These are phyloP conservation scores for Heliosperma pusillum DNA, from an alignment of 148 eudicot species.

Conservation along the genomic window DNA sequence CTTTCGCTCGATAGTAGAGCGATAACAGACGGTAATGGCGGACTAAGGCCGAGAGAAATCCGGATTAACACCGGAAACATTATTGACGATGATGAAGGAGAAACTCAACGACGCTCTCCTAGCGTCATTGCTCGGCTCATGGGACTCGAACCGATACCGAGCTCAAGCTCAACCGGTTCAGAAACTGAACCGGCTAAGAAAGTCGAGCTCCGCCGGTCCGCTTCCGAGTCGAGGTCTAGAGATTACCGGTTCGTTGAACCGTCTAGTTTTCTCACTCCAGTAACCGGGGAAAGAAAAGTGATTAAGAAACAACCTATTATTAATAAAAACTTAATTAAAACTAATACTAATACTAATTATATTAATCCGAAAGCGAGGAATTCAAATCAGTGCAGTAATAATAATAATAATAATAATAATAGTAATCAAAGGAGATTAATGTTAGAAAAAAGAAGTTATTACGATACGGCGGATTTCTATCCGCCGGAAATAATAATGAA, in stretches of 20 bases:
- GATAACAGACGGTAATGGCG: slow-evolving; percentile 60
- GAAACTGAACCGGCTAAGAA: slow-evolving; percentile 27
- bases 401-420: slow-evolving; percentile 4
- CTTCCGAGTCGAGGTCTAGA: slow-evolving; percentile 84
- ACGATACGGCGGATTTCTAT: slow-evolving; percentile 61
- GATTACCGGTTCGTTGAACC: slow-evolving; percentile 29
- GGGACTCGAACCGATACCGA: slow-evolving; percentile 72
- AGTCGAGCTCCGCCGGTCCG: slow-evolving; percentile 71
- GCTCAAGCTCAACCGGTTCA: slow-evolving; percentile 1
- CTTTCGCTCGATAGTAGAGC: slow-evolving; percentile 88
- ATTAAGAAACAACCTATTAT: neutral
- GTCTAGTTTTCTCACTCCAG: slow-evolving; percentile 21
- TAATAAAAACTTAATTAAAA: neutral
- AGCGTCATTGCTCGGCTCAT: slow-evolving; percentile 89
- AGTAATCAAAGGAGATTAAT: slow-evolving; percentile 20
- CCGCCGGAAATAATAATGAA: slow-evolving; percentile 33
- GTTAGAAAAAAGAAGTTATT: slow-evolving; percentile 53
- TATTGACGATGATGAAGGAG: slow-evolving; percentile 28
- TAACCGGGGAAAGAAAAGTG: slow-evolving; percentile 14
- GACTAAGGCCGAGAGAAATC: slow-evolving; percentile 55
- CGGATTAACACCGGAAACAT: slow-evolving; percentile 25
- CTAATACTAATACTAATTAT: neutral
- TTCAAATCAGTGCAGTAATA: neutral
- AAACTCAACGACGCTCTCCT: slow-evolving; percentile 55
- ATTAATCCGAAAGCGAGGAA: slow-evolving; percentile 5